A percentile compares a stretch with the other conserved stretches of the same genome.
Conservation (phyloP, 2,329 filamentous ascomycete genomes). For the Lachnum nothofagi region DNA sequence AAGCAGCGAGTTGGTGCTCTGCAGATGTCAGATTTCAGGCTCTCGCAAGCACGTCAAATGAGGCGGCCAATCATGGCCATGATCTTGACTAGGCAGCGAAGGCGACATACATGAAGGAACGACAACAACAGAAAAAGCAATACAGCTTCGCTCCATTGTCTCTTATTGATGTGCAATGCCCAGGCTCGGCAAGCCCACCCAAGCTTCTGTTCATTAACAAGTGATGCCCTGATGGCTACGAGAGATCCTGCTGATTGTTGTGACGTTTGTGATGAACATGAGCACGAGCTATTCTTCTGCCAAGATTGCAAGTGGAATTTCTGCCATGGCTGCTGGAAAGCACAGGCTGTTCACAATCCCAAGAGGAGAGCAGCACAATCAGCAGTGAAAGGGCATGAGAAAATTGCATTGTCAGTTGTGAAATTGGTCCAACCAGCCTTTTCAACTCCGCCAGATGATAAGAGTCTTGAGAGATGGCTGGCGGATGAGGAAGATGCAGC, state of each 20-base stretch:
- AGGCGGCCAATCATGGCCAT: no score
- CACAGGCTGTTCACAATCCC: not conserved
- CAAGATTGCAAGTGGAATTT: not conserved
- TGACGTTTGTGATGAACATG: not conserved
- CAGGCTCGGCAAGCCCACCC: no score
- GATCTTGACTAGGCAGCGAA: no score
- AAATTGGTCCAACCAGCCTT: not conserved
- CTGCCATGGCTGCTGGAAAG: not conserved
- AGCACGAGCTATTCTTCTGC: not conserved
- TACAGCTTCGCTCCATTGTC: no score
- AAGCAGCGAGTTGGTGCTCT: no score
- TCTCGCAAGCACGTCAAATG: no score
- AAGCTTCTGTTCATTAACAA: no score
- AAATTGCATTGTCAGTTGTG: not conserved
- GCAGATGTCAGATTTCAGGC: no score
- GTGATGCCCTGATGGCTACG: no score
- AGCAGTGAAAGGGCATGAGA: not conserved
- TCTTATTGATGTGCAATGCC: no score
- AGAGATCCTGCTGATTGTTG: not conserved
- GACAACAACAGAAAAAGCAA: no score
- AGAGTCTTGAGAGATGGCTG: not conserved
- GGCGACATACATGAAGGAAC: no score
- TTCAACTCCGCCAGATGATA: not conserved
- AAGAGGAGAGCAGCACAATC: not conserved
- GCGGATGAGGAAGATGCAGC: slow-evolving; percentile 33